Base-by-base conservation (phyloP, 2,329 filamentous ascomycete genomes). In the Fusarium sulawesiense region DNA sequence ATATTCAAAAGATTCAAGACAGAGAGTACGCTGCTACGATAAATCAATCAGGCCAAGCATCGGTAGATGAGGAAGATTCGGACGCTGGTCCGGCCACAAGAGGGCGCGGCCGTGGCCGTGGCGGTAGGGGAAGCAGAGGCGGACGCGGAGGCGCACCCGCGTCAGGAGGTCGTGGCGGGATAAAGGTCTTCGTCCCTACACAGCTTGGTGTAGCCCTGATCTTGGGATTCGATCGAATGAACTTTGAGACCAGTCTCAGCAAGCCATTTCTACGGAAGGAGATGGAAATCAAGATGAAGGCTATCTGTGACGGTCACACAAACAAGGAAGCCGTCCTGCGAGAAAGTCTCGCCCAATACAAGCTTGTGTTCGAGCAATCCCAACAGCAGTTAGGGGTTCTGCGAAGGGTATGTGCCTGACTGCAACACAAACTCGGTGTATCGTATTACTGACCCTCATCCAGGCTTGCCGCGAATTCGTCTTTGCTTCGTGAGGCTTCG, bases 231-330 rank as follows among this genome's bases (percentile, higher is more conserved):
- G 94, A 99, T 79, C 91, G 92, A 71, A 95, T 99, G 86, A 93
- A 94, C 60, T 91, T 97, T 68, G 94, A 97, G 75, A 94, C 92
- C 45, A 98, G 94, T 76, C 87, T 99, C 53, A 93, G 94, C 78
- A 98, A 98, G 80, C 96, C 96, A 1, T 98, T 98, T 78, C 83
- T 99, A 64, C 91, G 96, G 60, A 98, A 98, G 80, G 94, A 99
- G 84, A 98, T 98, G 93, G 96, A 99, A 81, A 83, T 93, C 66
- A 93, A 94, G 78, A 98, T 99, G 95, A 96, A 94, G 78, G 93
- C 93, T 61, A 98, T 99, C 60, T 98, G 96, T 80, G 94, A 95
- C 64, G 96, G 96, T 27, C 89, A 88, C 54, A 92, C 89, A 70
- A 92, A 91, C 34, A 91, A 89, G 75, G 86, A 88, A 56, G 87